These are phyloP conservation scores for Myrmaecium sp. DNA, from an alignment of 2,329 filamentous ascomycete species.

Conservation along the genomic window DNA sequence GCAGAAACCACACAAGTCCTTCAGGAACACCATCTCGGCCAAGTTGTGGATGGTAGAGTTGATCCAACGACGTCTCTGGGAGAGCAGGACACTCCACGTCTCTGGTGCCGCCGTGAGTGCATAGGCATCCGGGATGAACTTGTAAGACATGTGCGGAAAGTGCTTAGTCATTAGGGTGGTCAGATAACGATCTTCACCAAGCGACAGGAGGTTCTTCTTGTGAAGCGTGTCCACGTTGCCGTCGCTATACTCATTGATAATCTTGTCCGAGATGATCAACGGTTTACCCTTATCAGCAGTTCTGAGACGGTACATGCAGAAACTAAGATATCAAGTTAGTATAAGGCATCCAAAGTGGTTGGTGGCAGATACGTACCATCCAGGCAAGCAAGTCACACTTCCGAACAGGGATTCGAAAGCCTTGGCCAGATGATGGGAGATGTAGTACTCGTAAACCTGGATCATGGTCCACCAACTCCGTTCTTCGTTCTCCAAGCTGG, in stretches of 20 bases:
- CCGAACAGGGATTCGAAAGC: slow-evolving; percentile 96
- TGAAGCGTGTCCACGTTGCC: slow-evolving; percentile 87
- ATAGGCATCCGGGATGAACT: slow-evolving; percentile 86
- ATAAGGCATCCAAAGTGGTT: neutral
- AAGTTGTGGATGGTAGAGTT: slow-evolving; percentile 98
- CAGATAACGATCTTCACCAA: slow-evolving; percentile 92
- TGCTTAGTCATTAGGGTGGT: slow-evolving; percentile 98
- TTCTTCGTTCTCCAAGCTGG: slow-evolving; percentile 88
- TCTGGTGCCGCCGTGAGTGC: slow-evolving; percentile 89
- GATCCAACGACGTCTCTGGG: slow-evolving; percentile 98
- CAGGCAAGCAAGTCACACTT: slow-evolving; percentile 94
- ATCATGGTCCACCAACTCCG: slow-evolving; percentile 99
- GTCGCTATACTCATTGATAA: slow-evolving; percentile 79
- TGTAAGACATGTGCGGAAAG: slow-evolving; percentile 90
- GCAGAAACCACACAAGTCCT: slow-evolving; percentile 96
- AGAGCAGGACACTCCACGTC: slow-evolving; percentile 82
- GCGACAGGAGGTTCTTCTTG: slow-evolving; percentile 79
- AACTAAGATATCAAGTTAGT: slow-evolving; percentile 40
- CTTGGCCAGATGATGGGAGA: slow-evolving; percentile 92
- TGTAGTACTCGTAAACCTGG: slow-evolving; percentile 98
- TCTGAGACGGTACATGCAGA: slow-evolving; percentile 94
- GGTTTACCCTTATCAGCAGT: slow-evolving; percentile 90
- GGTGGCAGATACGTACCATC: slow-evolving; percentile 59
- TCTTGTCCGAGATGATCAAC: slow-evolving; percentile 75
- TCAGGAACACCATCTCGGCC: slow-evolving; percentile 72